Base-by-base conservation (phyloP, 2,329 filamentous ascomycete species). In the Atkinsonella hypoxylon region DNA sequence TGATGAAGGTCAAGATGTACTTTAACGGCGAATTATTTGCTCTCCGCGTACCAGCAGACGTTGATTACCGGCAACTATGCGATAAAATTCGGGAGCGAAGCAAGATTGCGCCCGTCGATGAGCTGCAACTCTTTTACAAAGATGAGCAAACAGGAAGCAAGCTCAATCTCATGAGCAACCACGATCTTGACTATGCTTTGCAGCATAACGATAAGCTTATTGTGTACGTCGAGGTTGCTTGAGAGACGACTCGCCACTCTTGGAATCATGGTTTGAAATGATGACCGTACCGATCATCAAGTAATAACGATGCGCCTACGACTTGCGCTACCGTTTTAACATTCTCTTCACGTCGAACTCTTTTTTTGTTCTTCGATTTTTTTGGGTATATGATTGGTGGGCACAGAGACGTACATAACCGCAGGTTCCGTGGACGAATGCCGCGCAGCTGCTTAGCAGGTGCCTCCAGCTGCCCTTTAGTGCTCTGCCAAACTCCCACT, bases 1-100 rank as follows among this genome's bases (percentile, higher is more conserved):
- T 81, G 3, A 84, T 96, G 72, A 97, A 96, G 68, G 87, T 97
- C 64, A 97, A 97, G 70, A 85, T 96, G 49, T 93, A 87, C 71
- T 96, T 89, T 71, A 87, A 91, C 57, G 85, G 90, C 54, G 91
- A 96, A 58, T 81, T 94, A 51, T 91, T 96, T 57, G 87, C 93
- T 43, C 89, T 98, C 60, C 83, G 90, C 34, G 88, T 97, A 50
- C 85, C 91, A 0, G 78, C 78, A 1, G 86, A 94, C 50, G 89
- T 94, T 59, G 78, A 78, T 49, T 93, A 84, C 66, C 74, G 79
- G 49, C 85, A 89, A 54, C 76, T 98, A 9, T 84, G 85, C 59
- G 84, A 89, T 57, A 95, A 93, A 68, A 82, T 97, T 53, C 78
- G 81, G 47, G 89, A 96, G 59, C 79, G 93, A 43, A 77, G 95